These are phyloP conservation scores for Aspergillus puulaauensis DNA, from an alignment of 2,329 filamentous ascomycete species.

Conservation along the genomic window DNA sequence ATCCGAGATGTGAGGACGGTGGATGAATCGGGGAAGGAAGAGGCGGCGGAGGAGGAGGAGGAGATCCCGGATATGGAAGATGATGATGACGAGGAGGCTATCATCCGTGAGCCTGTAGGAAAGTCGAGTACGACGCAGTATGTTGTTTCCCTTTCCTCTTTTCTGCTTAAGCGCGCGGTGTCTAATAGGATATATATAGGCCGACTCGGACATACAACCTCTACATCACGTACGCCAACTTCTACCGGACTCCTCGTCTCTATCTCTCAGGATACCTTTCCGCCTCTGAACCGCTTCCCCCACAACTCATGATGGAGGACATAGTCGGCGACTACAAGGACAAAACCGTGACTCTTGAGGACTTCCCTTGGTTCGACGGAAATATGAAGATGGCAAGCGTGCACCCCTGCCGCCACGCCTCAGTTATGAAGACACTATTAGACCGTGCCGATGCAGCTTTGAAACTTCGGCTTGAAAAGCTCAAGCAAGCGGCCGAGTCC, in stretches of 20 bases:
- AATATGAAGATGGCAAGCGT: conserved; percentile 94
- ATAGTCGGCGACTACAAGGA: conserved; percentile 96
- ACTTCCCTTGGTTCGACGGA: conserved; percentile 92
- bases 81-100: conserved; percentile 92
- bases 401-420: conserved; percentile 95
- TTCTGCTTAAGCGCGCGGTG: neutral
- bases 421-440: conserved; percentile 95
- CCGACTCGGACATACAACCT: conserved; percentile 91
- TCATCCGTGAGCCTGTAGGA: conserved; percentile 72
- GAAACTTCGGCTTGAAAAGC: conserved; percentile 81
- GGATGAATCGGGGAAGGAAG: conserved; percentile 74
- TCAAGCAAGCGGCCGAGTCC: conserved; percentile 63
- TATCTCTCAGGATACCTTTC: conserved; percentile 89
- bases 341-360: conserved; percentile 97
- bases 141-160: conserved; percentile 28
- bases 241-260: conserved; percentile 92
- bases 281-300: conserved; percentile 75
- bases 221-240: conserved; percentile 96
- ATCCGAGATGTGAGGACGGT: conserved; percentile 81
- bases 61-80: conserved; percentile 99
- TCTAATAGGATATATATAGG: conserved; percentile 45
- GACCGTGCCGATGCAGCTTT: conserved; percentile 92
- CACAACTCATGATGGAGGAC: conserved; percentile 90
- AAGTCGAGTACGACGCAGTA: conserved; percentile 54
- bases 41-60: conserved; percentile 63